Base-by-base conservation (phyloP, 2,329 filamentous ascomycete species). In the Sclerotinia minor region DNA sequence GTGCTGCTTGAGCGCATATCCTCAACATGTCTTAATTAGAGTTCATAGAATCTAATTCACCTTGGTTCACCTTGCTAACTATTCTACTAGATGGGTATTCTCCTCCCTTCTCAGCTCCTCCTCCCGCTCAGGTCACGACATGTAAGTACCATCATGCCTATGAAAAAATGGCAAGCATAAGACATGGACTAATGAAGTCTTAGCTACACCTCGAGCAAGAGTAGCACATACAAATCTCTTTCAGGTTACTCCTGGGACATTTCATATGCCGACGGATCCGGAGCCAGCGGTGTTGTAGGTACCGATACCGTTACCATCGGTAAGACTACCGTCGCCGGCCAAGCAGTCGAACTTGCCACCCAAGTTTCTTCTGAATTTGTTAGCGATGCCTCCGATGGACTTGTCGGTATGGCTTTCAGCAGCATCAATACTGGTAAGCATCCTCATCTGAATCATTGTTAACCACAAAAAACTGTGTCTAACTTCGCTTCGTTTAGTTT, bases 361-460 rank as follows among this genome's bases (percentile, higher is more conserved):
- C 71, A 69, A 32, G 74, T 76, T 21, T 77, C 76, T 5, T 70
- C 71, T 8, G 17, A 60, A 6, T 79, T 79, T 65, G 70, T 77
- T 41, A 69, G 66, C 7, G 77, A 78, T 60, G 41, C 69, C 45
- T 45, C 71, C 24, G 87, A 89, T 73, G 88, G 88, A 41, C 82
- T 90, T n/a, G 80, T 90, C 38, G 88, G 88, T 35, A 81, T 90
- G 55, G 85, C 83, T 2, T 77, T 77, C 69, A 73, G 67, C 69
- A 73, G 47, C 53, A 74, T 77, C 67, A 77, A 77, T 64, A 77
- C 76, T 50, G 71, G 70, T 72, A 71, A 41, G 64, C 49, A 21
- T 32, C 29, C 19, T 5, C 3, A 1, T 5, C 24, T n/a, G 15
- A 26, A 55, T 1, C 24, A 29, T 35, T 24, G 17, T 9, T 29